A percentile compares a stretch with the other conserved stretches of the same genome.
phyloP scores from a whole-genome alignment of 352 stramenopile species.

The Peronospora destructor region DNA sequence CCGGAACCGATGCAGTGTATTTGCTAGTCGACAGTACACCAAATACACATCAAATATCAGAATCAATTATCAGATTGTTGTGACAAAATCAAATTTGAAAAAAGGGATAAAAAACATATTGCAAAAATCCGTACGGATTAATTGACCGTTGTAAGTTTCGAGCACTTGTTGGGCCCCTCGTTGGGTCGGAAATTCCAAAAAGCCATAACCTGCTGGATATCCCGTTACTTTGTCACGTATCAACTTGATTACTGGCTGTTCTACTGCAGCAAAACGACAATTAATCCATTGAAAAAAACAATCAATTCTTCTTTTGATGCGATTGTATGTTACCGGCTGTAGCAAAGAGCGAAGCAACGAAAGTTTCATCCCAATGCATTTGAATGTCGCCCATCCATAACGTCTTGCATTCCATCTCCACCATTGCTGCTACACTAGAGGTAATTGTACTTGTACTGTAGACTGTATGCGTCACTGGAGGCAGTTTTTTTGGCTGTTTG shows the following conservation, averaged over 20 bases:
- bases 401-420: slow-evolving; percentile 67
- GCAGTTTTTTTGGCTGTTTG: too few relatives aligned
- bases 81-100: too few relatives aligned
- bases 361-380: slow-evolving; percentile 86
- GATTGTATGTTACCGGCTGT: slow-evolving; percentile 37
- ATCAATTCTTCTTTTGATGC: too few relatives aligned
- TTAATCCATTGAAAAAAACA: background rate
- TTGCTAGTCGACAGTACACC: slow-evolving; percentile 40
- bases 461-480: too few relatives aligned
- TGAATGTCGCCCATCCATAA: slow-evolving; percentile 89
- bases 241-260: slow-evolving; percentile 84
- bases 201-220: slow-evolving; percentile 85
- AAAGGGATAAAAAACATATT: background rate
- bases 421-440: slow-evolving; percentile 8
- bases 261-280: slow-evolving; percentile 27
- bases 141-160: slow-evolving; percentile 80
- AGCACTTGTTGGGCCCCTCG: slow-evolving; percentile 79
- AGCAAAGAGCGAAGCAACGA: slow-evolving; percentile 81
- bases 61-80: too few relatives aligned
- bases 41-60: background rate
- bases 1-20: slow-evolving; percentile 84
- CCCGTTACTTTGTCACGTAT: slow-evolving; percentile 88
- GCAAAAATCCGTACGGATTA: slow-evolving; percentile 55
- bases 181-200: slow-evolving; percentile 86
- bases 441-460: background rate